Evolutionary conservation across 192 early-diverging fungal genomes (phyloP), one percentile per base, ranked within the genome.

Genomic region (Backusella parvicylindrica): DNA sequence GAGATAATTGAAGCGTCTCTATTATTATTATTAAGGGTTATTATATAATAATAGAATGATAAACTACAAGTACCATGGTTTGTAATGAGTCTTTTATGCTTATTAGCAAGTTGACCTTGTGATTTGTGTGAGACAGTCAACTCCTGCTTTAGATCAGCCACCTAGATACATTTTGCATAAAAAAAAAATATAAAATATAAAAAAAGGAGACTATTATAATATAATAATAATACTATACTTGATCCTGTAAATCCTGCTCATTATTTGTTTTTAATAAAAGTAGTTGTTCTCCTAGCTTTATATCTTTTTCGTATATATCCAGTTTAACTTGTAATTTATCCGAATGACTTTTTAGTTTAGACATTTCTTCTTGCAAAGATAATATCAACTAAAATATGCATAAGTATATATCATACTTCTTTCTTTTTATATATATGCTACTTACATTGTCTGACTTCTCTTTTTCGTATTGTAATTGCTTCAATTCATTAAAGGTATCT

Each of bases 131-230:
- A 9, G 21, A 33, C 35, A 38, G 37, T 11, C n/a, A 68, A 38
- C 23, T 68, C 67, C 32, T 68, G 67, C 67, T 68, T 68, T 13
- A 68, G 32, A 33, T 68, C 67, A 38, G 67, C 35, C 4, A 68
- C 37, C 67, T 68, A 33, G 6, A 36, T 47, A 47, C 18, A 47
- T 47, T 47, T 67, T 67, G 32, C n/a, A 68, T 69, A 26, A 56
- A 56, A 26, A 23, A 56, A 5, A 26, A 50, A n/a, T 56, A 56
- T 56, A 26, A 3, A 23, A 56, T n/a, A n/a, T n/a, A 26, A 56
- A 56, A 26, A 23, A 56, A 56, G 50, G 50, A 28, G 53, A 28
- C 2, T 28, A 28, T 60, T 8, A 12, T 0, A 0, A 9, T 28
- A 28, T 30, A 26, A 7, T 56, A 37, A 37, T 37, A 37, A 38